Percentiles rank a stretch among this genome's conserved stretches.
Evolutionary conservation across 768 basidiomycete species (phyloP).

Genomic region (Agaricus blazei): DNA sequence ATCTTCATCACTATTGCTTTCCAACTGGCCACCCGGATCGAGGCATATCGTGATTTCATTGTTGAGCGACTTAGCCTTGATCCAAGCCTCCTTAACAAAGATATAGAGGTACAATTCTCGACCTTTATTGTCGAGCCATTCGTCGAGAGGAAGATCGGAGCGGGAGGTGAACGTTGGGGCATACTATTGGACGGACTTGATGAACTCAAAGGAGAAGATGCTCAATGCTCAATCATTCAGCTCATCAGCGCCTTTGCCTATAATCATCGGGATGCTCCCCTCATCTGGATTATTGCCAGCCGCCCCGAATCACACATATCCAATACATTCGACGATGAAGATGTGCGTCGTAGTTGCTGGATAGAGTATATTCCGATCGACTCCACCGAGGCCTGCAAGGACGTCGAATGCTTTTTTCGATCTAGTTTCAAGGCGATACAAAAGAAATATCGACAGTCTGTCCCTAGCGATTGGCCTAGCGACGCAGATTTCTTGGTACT

Average conservation of each 20-base stretch:
- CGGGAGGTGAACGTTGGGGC: background rate
- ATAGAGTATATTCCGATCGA: background rate
- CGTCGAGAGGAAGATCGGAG: background rate
- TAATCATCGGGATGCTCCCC: background rate
- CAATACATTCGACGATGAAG: background rate
- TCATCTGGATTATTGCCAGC: background rate
- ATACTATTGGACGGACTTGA: conserved; percentile 1
- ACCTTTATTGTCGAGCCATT: background rate
- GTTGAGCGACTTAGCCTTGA: background rate
- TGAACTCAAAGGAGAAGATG: background rate
- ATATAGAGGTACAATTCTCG: background rate
- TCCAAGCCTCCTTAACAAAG: background rate
- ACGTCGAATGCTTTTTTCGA: background rate
- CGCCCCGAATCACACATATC: background rate
- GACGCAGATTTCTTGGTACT: background rate
- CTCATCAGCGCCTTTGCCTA: background rate
- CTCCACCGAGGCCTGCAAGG: background rate
- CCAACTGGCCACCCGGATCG: background rate
- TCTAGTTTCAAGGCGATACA: background rate
- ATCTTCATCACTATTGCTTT: background rate
- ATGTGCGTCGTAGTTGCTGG: background rate
- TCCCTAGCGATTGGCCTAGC: background rate
- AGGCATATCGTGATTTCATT: background rate
- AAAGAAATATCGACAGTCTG: background rate
- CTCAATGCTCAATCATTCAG: background rate